Evolutionary conservation across 2,329 filamentous ascomycete genomes (phyloP), one percentile per base, ranked within the genome.

Genomic region (Pleurostoma richardsiae): DNA sequence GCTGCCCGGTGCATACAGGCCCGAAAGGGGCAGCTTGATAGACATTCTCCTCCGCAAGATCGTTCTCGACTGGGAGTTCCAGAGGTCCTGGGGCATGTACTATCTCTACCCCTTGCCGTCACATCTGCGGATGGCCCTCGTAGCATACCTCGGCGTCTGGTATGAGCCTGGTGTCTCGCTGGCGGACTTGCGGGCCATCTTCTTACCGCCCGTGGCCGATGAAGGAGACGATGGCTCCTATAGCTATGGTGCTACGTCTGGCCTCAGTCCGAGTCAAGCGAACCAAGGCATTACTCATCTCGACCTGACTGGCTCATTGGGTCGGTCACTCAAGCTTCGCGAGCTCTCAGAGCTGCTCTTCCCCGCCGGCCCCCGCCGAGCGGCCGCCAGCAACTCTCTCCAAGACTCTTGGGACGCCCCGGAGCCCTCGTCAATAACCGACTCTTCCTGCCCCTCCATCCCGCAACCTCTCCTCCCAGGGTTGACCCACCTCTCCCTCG

Each of bases 401-500:
- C 67, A 73, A 42, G 78, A 82, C 3, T 78, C 76, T 0, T 82
- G 79, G 79, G 79, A 82, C 40, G 59, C 63, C 2, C 63, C 63
- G 29, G 66, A 68, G 11, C 54, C 55, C 3, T 41, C 52, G 2
- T 49, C 52, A 0, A 50, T 51, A 3, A 56, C 59, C 11, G 55
- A 60, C 2, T 19, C 19, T 19, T 19, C 19, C 19, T 19, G 19
- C 19, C 19, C 19, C 2, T 19, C 19, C 19, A 59, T 63, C 29
- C 64, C 67, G 1, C 64, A 58, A 29, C 57, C 61, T 8, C 59
- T 82, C 19, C 61, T 84, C 39, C 79, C 80, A 7, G 76, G 76
- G 49, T 66, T 85, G 10, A 83, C 80, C 0, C 79, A 83, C 52
- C 67, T 85, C 6, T 83, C 80, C 2, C 72, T 85, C 3, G 78